A percentile compares a stretch with the other conserved stretches of the same genome.
These are phyloP conservation scores for Orychophragmus violaceus DNA, from an alignment of 345 rosid genomes.

Conservation along the genomic window DNA sequence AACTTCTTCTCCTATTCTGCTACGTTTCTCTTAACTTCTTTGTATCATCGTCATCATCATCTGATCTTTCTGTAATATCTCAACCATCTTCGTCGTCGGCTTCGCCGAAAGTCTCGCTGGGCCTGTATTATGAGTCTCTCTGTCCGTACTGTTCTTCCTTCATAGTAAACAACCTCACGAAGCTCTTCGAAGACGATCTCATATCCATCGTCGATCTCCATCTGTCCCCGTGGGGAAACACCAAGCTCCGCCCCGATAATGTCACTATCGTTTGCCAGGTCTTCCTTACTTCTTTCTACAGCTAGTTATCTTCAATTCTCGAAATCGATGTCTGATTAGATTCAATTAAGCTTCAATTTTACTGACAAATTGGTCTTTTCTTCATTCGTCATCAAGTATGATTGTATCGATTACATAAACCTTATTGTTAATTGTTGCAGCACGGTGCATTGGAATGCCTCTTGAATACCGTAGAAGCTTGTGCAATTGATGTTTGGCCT, in stretches of 20 bases:
- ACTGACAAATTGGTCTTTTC: not conserved
- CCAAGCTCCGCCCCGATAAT: conserved; percentile 44
- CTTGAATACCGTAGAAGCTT: conserved; percentile 83
- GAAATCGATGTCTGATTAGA: not conserved
- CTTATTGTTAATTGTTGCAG: conserved; percentile 38
- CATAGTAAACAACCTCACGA: conserved; percentile 45
- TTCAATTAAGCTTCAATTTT: not conserved
- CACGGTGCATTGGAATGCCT: conserved; percentile 81
- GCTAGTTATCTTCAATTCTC: not conserved
- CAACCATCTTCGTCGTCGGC: conserved; percentile 18
- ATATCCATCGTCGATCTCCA: conserved; percentile 60
- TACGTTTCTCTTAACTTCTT: conserved; percentile 13
- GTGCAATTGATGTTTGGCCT: conserved; percentile 77
- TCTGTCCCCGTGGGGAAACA: conserved; percentile 83
- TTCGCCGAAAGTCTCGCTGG: conserved; percentile 46
- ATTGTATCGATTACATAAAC: not conserved
- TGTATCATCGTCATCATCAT: conserved; percentile 1
- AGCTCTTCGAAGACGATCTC: conserved; percentile 53
- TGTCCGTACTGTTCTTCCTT: conserved; percentile 76
- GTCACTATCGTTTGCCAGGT: conserved; percentile 76
- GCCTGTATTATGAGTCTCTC: conserved; percentile 69
- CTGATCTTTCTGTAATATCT: conserved; percentile 18
- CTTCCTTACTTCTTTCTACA: not conserved
- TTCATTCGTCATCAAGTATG: not conserved
- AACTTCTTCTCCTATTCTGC: not conserved